Conservation (phyloP, 2,329 filamentous ascomycete species). For the Aspergillus sp. region DNA sequence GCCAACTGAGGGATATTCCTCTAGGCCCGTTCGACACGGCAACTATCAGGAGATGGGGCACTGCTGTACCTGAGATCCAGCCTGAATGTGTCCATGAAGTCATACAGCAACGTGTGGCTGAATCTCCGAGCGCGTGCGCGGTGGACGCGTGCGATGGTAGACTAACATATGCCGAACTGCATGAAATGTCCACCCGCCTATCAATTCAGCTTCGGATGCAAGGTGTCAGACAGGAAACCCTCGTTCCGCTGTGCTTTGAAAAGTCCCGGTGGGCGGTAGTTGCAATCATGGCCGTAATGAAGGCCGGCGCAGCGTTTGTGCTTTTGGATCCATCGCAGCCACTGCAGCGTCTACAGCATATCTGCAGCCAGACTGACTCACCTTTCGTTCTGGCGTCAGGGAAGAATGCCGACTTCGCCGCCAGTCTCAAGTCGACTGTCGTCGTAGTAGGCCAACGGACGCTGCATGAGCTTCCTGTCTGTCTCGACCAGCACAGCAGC, state of each 20-base stretch:
- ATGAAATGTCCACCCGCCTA: not conserved
- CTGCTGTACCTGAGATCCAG: too few species aligned
- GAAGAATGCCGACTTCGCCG: not conserved
- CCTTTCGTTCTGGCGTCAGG: not conserved
- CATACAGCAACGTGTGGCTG: too few species aligned
- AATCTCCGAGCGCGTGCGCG: too few species aligned
- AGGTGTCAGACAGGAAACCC: not conserved
- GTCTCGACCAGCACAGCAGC: not conserved
- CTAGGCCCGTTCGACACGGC: too few species aligned
- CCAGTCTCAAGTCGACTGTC: not conserved
- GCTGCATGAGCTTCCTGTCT: not conserved
- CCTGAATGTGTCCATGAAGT: too few species aligned
- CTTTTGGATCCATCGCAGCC: not conserved
- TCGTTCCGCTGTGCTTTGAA: not conserved
- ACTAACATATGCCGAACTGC: not conserved
- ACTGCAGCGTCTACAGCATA: not conserved
- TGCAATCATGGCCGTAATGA: not conserved
- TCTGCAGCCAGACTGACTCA: not conserved
- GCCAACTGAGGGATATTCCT: too few species aligned
- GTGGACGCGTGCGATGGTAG: not conserved
- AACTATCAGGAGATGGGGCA: too few species aligned
- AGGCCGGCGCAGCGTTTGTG: not conserved
- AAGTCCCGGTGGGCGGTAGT: not conserved
- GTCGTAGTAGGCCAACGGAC: too few species aligned
- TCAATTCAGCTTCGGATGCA: not conserved